Percentiles rank a stretch among this genome's conserved stretches.
These are phyloP conservation scores for Madurella mycetomatis DNA, from an alignment of 2,329 filamentous ascomycete genomes.

Conservation along the genomic window DNA sequence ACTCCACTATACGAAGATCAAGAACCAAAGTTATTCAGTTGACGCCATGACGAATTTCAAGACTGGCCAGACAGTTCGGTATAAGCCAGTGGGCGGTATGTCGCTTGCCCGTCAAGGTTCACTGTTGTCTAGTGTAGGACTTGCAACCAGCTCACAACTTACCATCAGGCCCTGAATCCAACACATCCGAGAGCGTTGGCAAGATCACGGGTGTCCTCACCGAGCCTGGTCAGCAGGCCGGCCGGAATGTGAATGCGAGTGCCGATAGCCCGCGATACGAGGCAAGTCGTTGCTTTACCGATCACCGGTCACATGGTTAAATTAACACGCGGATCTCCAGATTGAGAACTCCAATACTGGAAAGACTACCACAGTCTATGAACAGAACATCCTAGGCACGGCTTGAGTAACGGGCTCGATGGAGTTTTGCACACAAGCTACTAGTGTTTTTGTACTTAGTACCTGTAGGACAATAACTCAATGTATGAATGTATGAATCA, in stretches of 20 bases:
- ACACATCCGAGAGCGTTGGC: slow-evolving; percentile 36
- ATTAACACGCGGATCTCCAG: slow-evolving; percentile 13
- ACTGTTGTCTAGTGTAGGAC: neutral
- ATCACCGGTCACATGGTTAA: neutral
- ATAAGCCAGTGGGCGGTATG: slow-evolving; percentile 40
- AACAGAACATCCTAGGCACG: slow-evolving; percentile 29
- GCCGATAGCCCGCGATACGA: slow-evolving; percentile 35
- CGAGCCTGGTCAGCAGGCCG: slow-evolving; percentile 29
- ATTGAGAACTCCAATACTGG: slow-evolving; percentile 33
- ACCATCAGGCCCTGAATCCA: slow-evolving; percentile 33
- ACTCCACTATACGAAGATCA: too few relatives aligned
- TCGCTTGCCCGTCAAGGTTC: neutral
- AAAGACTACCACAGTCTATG: slow-evolving; percentile 30
- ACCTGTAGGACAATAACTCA: too few relatives aligned
- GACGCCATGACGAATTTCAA: slow-evolving; percentile 21
- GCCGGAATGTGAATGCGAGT: slow-evolving; percentile 34
- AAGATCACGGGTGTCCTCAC: slow-evolving; percentile 35
- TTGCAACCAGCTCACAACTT: neutral
- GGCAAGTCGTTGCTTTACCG: slow-evolving; percentile 22
- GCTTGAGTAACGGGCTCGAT: neutral
- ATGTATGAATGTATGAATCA: too few relatives aligned
- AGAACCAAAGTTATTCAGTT: neutral
- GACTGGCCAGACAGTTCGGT: slow-evolving; percentile 34
- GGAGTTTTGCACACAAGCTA: too few relatives aligned
- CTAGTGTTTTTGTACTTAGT: too few relatives aligned